Conservation (phyloP, 805 yeast genomes). For the Henningerozyma blattae region DNA sequence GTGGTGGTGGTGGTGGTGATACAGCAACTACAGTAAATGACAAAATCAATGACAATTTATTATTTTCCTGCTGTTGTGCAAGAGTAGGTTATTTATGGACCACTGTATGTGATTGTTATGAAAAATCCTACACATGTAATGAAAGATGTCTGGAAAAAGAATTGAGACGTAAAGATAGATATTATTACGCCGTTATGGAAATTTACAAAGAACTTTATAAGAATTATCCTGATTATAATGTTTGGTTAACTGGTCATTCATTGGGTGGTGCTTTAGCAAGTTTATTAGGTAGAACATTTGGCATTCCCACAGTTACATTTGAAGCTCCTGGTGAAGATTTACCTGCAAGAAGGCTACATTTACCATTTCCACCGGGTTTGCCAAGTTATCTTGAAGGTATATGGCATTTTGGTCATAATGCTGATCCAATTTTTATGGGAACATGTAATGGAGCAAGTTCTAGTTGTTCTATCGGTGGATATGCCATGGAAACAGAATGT, state of each 20-base stretch:
- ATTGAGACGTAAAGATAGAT: slow-evolving; percentile 60
- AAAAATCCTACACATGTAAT: slow-evolving; percentile 74
- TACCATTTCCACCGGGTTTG: slow-evolving; percentile 88
- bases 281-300: slow-evolving; percentile 77
- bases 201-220: slow-evolving; percentile 60
- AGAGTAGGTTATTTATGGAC: slow-evolving; percentile 85
- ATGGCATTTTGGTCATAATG: slow-evolving; percentile 95
- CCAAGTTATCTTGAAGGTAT: slow-evolving; percentile 68
- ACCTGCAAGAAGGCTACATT: slow-evolving; percentile 72
- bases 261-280: slow-evolving; percentile 82
- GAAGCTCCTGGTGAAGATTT: slow-evolving; percentile 89
- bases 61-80: slow-evolving; percentile 95
- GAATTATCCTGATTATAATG: slow-evolving; percentile 54
- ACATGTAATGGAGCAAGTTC: slow-evolving; percentile 91
- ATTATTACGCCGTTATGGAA: slow-evolving; percentile 68
- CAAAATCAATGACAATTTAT: slow-evolving; percentile 72
- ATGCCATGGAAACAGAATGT: slow-evolving; percentile 94
- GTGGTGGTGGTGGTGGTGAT: slow-evolving; percentile 59
- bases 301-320: slow-evolving; percentile 79
- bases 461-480: slow-evolving; percentile 82
- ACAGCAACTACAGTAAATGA: slow-evolving; percentile 75
- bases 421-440: slow-evolving; percentile 95
- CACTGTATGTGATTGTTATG: slow-evolving; percentile 90
- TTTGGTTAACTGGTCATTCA: slow-evolving; percentile 95
- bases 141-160: slow-evolving; percentile 77